These are phyloP conservation scores for Botrytis fabae DNA, from an alignment of 2,329 filamentous ascomycete genomes.

Conservation along the genomic window DNA sequence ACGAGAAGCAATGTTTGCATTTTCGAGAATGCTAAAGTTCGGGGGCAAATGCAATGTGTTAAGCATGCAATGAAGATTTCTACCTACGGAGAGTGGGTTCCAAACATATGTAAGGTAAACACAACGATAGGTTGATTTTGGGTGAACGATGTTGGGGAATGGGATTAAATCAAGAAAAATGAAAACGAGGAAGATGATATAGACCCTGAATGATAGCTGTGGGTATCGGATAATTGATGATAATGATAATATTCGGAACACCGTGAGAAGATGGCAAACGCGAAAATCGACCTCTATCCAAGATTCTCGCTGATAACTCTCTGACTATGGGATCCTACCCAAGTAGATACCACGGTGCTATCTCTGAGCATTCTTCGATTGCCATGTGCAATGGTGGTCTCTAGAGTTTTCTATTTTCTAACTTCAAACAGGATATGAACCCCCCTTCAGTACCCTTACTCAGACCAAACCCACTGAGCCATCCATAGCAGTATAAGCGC, in stretches of 20 bases:
- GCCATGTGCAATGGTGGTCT: neutral
- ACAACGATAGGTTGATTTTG: neutral
- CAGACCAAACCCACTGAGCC: neutral
- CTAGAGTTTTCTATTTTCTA: neutral
- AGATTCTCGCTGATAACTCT: neutral
- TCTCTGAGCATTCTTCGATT: neutral
- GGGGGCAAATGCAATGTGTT: rapidly evolving
- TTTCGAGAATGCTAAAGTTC: neutral
- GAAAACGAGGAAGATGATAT: neutral
- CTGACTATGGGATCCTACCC: neutral
- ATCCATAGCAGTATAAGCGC: neutral
- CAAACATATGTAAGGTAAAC: neutral
- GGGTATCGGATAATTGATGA: neutral
- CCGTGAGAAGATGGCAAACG: neutral
- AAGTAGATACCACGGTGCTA: neutral
- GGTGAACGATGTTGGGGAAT: neutral
- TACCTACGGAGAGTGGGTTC: neutral
- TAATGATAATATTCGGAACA: neutral
- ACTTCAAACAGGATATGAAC: neutral
- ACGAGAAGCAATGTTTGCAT: neutral
- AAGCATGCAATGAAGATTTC: neutral
- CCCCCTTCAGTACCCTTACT: neutral
- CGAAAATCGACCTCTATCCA: neutral
- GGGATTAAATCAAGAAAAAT: neutral
- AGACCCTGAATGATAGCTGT: neutral